Evolutionary conservation across 1,284 basidiomycete genomes (phyloP).

Genomic region (Phellinidium pouzarii): DNA sequence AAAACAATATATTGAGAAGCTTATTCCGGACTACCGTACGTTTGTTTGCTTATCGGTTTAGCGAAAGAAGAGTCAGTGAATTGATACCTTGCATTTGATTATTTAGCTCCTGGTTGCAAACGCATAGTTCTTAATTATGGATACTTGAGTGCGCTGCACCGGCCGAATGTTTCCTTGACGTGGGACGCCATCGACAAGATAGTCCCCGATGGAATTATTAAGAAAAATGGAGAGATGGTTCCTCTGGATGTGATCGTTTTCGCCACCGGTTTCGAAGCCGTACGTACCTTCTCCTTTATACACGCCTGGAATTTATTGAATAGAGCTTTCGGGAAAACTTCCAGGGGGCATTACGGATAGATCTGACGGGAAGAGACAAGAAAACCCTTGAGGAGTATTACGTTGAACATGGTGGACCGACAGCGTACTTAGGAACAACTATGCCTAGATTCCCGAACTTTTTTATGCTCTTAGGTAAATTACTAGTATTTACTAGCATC

Average conservation of each 20-base stretch:
- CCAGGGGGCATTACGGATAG: not conserved
- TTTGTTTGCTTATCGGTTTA: not conserved
- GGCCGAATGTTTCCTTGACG: conserved; percentile 43
- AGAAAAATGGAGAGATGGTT: conserved; percentile 41
- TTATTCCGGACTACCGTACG: conserved; percentile 46
- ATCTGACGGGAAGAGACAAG: conserved; percentile 16
- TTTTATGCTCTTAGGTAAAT: conserved; percentile 22
- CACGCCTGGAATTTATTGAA: not conserved
- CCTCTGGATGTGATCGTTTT: conserved; percentile 45
- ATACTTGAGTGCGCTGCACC: conserved; percentile 43
- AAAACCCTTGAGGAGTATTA: conserved; percentile 22
- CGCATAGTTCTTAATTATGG: conserved; percentile 48
- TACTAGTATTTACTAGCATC: too few species aligned
- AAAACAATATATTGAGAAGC: conserved; percentile 34
- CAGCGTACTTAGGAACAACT: conserved; percentile 24
- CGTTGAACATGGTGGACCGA: conserved; percentile 22
- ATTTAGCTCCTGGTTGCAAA: conserved; percentile 46
- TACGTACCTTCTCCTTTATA: not conserved
- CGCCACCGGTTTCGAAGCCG: conserved; percentile 38
- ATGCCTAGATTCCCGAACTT: conserved; percentile 25
- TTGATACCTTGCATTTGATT: not conserved
- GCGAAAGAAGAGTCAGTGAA: conserved; percentile 13
- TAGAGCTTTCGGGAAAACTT: not conserved
- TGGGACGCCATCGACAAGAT: conserved; percentile 40
- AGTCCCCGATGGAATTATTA: conserved; percentile 38